These are phyloP conservation scores for Sporothrix sp. DNA, from an alignment of 2,329 filamentous ascomycete species.

Conservation along the genomic window DNA sequence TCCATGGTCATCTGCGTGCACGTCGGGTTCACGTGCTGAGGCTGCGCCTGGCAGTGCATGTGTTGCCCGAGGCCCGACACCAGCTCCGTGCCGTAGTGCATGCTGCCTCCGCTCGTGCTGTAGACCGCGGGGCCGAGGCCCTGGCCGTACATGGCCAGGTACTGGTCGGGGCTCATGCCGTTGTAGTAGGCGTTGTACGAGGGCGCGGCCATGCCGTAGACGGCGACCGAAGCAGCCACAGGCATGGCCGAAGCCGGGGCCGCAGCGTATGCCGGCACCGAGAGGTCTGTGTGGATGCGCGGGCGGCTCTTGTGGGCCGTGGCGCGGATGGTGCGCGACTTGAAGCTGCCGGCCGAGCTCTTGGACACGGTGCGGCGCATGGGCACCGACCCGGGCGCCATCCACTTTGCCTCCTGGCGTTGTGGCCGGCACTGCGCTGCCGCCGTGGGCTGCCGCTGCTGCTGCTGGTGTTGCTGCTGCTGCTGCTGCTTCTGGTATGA, in stretches of 20 bases:
- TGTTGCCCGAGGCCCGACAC: constrained; percentile 10
- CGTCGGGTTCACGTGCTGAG: constrained; percentile 43
- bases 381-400: constrained; percentile 30
- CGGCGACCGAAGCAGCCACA: background rate
- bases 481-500: constrained; percentile 43
- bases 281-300: constrained; percentile 37
- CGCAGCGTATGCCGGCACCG: constrained; percentile 33
- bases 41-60: background rate
- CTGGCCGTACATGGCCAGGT: constrained; percentile 41
- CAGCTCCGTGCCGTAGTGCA: constrained; percentile 35
- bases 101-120: constrained; percentile 38
- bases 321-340: constrained; percentile 34
- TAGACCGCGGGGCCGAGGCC: constrained; percentile 34
- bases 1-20: constrained; percentile 43
- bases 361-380: constrained; percentile 37
- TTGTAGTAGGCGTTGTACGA: constrained; percentile 25
- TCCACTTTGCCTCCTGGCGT: constrained; percentile 29
- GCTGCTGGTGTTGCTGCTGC: constrained; percentile 32
- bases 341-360: constrained; percentile 36
- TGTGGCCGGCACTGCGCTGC: constrained; percentile 2
- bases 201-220: constrained; percentile 23
- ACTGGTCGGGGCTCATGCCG: constrained; percentile 41
- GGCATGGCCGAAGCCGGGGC: too few relatives aligned
- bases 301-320: constrained; percentile 34
- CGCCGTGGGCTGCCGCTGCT: constrained; percentile 21